Evolutionary conservation across 495 filamentous ascomycete genomes (phyloP).

Genomic region (Lasiosphaeriaceae sp.): DNA sequence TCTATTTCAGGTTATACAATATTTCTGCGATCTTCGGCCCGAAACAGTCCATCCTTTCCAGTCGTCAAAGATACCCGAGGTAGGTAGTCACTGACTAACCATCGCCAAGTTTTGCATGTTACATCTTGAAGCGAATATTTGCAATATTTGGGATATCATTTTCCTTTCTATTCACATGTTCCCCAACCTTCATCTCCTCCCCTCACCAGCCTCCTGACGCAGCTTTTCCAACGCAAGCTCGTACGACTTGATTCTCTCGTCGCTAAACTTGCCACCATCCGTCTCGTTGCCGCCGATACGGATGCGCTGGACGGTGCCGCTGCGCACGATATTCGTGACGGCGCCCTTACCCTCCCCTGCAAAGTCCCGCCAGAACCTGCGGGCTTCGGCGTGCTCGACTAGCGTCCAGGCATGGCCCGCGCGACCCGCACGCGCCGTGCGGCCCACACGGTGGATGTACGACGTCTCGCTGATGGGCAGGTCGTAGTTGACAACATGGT

Average conservation of each 20-base stretch:
- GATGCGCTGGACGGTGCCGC: constrained; percentile 24
- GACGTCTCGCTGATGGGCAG: constrained; percentile 72
- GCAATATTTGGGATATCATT: no score
- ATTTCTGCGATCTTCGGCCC: no score
- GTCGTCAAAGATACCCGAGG: no score
- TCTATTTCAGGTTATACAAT: no score
- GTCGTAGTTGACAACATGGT: constrained; percentile 92
- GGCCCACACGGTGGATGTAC: constrained; percentile 90
- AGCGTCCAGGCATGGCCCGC: constrained; percentile 79
- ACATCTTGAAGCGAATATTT: no score
- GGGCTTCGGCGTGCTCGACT: constrained; percentile 68
- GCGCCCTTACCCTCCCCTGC: constrained; percentile 41
- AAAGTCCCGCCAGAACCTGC: constrained; percentile 84
- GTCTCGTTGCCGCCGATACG: constrained; percentile 12
- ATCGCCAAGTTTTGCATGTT: no score
- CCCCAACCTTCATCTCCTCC: constrained; percentile 8
- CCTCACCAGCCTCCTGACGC: constrained; percentile 40
- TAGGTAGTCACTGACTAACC: no score
- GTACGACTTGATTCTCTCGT: constrained; percentile 54
- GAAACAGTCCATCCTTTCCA: no score
- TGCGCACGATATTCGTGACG: constrained; percentile 18
- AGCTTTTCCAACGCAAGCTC: constrained; percentile 53
- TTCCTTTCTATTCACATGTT: background rate
- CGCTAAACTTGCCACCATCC: constrained; percentile 43
- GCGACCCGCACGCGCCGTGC: constrained; percentile 81